Evolutionary conservation across 192 early-diverging fungal genomes (phyloP), one percentile per base, ranked within the genome.

Genomic region (Obelidium mucronatum): DNA sequence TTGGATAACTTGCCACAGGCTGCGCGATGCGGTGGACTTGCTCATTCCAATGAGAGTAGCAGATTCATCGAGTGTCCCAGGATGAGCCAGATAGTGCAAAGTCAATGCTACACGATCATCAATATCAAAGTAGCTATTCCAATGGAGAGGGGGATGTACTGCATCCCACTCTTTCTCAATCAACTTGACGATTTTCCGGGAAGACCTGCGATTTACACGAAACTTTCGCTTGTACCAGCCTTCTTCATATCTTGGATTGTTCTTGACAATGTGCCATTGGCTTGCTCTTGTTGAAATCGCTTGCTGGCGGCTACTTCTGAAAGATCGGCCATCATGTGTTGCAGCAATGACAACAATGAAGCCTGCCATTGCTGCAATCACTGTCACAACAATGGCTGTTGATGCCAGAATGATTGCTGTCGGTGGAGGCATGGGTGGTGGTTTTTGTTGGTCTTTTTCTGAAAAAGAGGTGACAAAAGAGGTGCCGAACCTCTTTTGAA

Each of bases 11-110:
- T 70, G 67, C 67, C 67, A 70, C 8, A 70, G n/a, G 52, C 0
- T 55, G 0, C 67, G 40, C 52, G 13, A 15, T 22, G 67, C 67
- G 19, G 67, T 34, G 1, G 22, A 26, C 51, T 44, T 70, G 67
- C 67, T 70, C 67, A 70, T 70, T 1, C 67, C 67, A 1, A 54
- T 28, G 17, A 70, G n/a, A 8, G 67, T 33, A 17, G 67, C 67
- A 19, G 67, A 70, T 17, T 70, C 67, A 1, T 33, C 40, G 1
- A 70, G 31, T 26, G 67, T 44, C 17, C 67, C 67, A 19, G 39
- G 39, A 54, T 70, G 67, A 24, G 67, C 44, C 0, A 70, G 0
- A 2, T 70, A 70, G 67, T 70, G 67, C 40, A 70, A 33, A 22
- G 67, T 54, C 1, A 70, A 1, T 1, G 44, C 67, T 11, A 70